phyloP scores from a whole-genome alignment of 163 green algal species.

The Chlamydomonas reinhardtii region DNA sequence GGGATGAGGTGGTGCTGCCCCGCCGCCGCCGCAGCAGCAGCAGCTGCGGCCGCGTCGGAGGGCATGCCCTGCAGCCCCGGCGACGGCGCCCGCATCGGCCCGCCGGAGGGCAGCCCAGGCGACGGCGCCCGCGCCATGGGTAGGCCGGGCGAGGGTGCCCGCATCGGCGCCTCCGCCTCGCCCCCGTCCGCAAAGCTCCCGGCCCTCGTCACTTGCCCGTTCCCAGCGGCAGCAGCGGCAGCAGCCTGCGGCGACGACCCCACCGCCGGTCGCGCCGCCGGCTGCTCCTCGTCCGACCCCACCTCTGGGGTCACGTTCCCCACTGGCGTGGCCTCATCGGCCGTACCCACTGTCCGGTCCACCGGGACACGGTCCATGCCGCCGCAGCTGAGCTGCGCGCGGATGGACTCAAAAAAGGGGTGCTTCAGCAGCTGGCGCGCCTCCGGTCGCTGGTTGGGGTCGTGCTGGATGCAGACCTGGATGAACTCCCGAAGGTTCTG shows the following conservation, averaged over 20 bases:
- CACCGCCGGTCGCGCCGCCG: neutral
- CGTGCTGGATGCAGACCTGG: constrained; percentile 88
- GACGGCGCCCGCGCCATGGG: constrained; percentile 6
- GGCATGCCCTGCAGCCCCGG: neutral
- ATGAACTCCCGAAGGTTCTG: constrained; percentile 92
- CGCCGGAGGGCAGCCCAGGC: neutral
- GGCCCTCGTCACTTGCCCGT: no score
- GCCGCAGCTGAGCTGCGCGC: constrained; percentile 60
- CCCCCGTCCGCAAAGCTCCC: no score
- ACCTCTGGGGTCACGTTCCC: constrained; percentile 23
- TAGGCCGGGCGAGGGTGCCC: constrained; percentile 15
- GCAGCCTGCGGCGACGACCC: neutral
- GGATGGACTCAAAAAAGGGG: constrained; percentile 91
- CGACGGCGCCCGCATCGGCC: no score
- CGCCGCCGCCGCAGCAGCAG: no score
- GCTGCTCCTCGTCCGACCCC: constrained; percentile 36
- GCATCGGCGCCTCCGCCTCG: neutral
- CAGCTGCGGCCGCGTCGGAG: no score
- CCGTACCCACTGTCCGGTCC: neutral
- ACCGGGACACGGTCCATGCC: constrained; percentile 22
- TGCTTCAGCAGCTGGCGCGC: constrained; percentile 95
- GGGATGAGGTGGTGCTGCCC: no score
- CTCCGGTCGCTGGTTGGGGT: constrained; percentile 79
- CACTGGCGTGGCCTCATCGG: neutral
- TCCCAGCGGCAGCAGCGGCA: no score